Evolutionary conservation across 2,329 filamentous ascomycete genomes (phyloP), one percentile per base, ranked within the genome.

Genomic region (Aschersonia sp.): DNA sequence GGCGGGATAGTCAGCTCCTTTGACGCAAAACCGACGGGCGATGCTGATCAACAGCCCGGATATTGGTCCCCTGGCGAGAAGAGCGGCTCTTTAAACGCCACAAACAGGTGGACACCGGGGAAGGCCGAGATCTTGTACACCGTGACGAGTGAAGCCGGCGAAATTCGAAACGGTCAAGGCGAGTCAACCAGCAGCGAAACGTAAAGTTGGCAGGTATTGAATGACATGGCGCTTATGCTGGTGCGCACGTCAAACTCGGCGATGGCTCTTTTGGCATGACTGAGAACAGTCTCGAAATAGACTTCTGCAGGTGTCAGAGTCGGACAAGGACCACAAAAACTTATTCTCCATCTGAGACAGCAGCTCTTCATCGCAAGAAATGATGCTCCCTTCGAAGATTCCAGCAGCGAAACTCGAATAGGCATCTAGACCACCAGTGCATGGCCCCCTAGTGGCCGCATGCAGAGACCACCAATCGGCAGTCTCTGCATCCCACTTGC

Each of bases 1-100:
- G 20, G 32, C 32, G 12, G 35, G 31, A 30, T 46, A n/a, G 5
- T 38, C n/a, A 45, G 29, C n/a, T 20, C 20, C 20, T 30, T 31
- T 31, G 12, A n/a, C 7, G 30, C 28, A 38, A 45, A 44, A 40
- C 28, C 12, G 31, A 44, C n/a, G 31, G 48, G 31, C 40, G 41
- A 32, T 29, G 42, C 45, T 45, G 45, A 47, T 46, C 48, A 49
- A 43, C 31, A 48, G 29, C 48, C 45, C 31, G 6, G 44, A 43
- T 38, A 40, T 20, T 40, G 47, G 40, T 29, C 31, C 10, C 31
- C 7, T 3, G 7, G 32, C 32, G 32, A 38, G 32, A 38, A 20
- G 20, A 20, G 20, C 20, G 20, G 20, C 20, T 20, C 20, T 20
- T 20, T 20, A 20, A 20, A 20, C 20, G 20, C 20, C 20, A 20